Percentiles rank a stretch among this genome's conserved stretches.
Evolutionary conservation across 2,329 filamentous ascomycete genomes (phyloP).

Genomic region (Phialophora chinensis): DNA sequence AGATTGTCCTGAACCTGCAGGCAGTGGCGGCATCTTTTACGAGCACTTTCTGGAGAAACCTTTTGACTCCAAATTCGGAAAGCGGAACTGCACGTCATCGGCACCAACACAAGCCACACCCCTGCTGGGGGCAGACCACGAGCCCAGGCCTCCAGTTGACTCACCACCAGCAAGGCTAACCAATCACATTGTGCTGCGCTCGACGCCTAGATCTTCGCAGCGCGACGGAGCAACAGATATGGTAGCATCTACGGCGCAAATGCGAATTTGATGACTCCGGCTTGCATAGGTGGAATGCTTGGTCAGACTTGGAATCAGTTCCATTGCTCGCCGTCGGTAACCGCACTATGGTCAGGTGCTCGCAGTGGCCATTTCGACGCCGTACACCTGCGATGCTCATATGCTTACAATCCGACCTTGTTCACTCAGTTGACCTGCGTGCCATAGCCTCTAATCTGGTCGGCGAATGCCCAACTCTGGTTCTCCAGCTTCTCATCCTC

Average conservation of each 20-base stretch:
- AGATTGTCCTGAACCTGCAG: background rate
- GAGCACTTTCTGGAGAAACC: constrained; percentile 9
- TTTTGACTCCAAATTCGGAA: constrained; percentile 8
- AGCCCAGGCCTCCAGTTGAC: constrained; percentile 14
- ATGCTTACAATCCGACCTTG: background rate
- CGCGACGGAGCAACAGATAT: background rate
- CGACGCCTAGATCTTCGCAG: background rate
- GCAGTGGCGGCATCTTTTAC: constrained; percentile 22
- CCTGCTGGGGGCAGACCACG: too few relatives aligned
- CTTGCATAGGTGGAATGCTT: background rate
- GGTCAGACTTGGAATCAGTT: background rate
- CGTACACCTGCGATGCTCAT: constrained; percentile 18
- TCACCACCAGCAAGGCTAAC: constrained; percentile 23
- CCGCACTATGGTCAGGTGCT: constrained; percentile 6
- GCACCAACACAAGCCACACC: background rate
- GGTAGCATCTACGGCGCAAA: background rate
- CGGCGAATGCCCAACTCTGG: constrained; percentile 98
- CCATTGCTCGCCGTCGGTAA: constrained; percentile 12
- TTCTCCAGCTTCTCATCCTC: constrained; percentile 87
- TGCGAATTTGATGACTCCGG: constrained; percentile 8
- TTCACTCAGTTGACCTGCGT: constrained; percentile 67
- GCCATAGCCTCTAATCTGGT: constrained; percentile 92
- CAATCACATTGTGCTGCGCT: constrained; percentile 11
- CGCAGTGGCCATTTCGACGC: constrained; percentile 5
- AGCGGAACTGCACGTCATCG: constrained; percentile 28